Base-by-base conservation (phyloP, 192 early-diverging fungal species). In the Backusella macrospora region DNA sequence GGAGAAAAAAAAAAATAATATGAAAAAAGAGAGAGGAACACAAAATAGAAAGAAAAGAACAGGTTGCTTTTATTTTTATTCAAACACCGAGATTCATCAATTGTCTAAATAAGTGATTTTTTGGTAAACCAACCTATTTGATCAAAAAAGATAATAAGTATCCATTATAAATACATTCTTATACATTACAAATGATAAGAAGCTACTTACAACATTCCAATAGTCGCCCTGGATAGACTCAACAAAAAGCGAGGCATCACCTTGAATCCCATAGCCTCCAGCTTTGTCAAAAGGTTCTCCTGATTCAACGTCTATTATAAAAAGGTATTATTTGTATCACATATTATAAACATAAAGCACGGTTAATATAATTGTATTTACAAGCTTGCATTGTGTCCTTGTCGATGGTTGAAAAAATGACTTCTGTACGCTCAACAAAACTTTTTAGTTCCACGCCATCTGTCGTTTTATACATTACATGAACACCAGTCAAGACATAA, bases 201-300 rank as follows among this genome's bases (percentile, higher is more conserved):
- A 68, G 2, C 29, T 12, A 46, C 90, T 81, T 77, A 93, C 88
- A 45, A 95, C 92, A 72, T 95, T 96, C 88, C 94, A 96, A 47
- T 87, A 94, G 74, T 93, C 92, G 18, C 95, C 95, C 6, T 90
- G 70, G 46, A 96, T 94, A 34, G 85, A 77, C 70, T 87, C 83
- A 39, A 95, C 84, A 62, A 96, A 88, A 66, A 90, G 80, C 39
- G 89, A 73, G 10, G 90, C 94, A 47, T 87, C 78, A 12, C 88
- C 89, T 82, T 96, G 95, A 73, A 94, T 94, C 7, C 93, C 95
- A 74, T 96, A 96, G 14, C 85, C 87, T 9, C 95, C 96, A 26
- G 96, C 92, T 80, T 95, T 94, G 68, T 93, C 92, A 76, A 87
- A 79, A 14, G 84, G 85, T 62, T 87, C 86, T 29, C 81, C 83